Evolutionary conservation across 768 basidiomycete genomes (phyloP).

Genomic region (Mycena epipterygia): DNA sequence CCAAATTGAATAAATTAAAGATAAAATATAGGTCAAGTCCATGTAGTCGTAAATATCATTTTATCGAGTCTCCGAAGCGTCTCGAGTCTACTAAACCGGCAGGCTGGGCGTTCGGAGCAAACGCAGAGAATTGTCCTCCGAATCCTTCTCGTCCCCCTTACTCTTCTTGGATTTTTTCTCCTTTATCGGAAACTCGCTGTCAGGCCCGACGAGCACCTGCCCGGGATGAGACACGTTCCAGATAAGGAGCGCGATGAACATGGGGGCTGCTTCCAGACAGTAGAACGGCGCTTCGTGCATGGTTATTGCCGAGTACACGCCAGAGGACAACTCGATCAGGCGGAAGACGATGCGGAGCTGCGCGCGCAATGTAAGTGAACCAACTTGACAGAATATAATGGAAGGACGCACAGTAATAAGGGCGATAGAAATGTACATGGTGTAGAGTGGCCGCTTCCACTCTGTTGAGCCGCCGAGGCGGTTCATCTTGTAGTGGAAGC

Average conservation of each 20-base stretch:
- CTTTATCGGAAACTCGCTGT: constrained; percentile 36
- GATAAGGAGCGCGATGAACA: constrained; percentile 32
- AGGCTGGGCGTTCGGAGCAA: not conserved
- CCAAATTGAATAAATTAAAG: no score
- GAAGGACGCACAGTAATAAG: constrained; percentile 38
- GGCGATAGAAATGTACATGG: constrained; percentile 33
- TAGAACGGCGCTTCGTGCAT: constrained; percentile 36
- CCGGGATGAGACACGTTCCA: constrained; percentile 36
- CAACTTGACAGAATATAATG: not conserved
- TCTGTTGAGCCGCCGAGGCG: constrained; percentile 8
- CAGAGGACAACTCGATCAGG: constrained; percentile 31
- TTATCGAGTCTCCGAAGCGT: no score
- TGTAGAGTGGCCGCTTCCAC: constrained; percentile 37
- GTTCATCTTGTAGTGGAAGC: constrained; percentile 33
- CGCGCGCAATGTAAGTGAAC: not conserved
- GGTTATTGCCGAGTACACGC: constrained; percentile 25
- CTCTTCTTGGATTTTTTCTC: constrained; percentile 10
- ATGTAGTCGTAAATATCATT: no score
- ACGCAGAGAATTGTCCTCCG: not conserved
- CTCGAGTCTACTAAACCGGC: not conserved
- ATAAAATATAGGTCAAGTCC: no score
- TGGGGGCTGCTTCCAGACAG: constrained; percentile 36
- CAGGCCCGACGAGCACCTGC: constrained; percentile 34
- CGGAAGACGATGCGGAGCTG: constrained; percentile 32
- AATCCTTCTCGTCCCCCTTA: constrained; percentile 4